phyloP scores from a whole-genome alignment of 2,329 filamentous ascomycete species.

The Trichoderma lentiforme region DNA sequence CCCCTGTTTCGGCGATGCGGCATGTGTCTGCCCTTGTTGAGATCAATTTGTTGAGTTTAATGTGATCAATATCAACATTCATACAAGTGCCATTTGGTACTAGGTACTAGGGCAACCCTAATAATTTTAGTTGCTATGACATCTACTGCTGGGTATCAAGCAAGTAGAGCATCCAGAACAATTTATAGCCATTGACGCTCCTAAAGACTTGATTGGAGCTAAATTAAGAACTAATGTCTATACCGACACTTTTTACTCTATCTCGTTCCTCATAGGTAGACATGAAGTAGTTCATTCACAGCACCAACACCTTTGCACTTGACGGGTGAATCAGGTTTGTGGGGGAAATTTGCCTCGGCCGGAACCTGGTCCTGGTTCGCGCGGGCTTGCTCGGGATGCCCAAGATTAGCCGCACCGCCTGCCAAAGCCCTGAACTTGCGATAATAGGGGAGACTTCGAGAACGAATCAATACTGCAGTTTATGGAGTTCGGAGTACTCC shows the following conservation, averaged over 20 bases:
- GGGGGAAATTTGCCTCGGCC: slow-evolving; percentile 12
- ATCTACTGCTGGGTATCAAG: background rate
- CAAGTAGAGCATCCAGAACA: background rate
- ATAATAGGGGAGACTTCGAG: background rate
- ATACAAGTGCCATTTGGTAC: background rate
- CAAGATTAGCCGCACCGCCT: background rate
- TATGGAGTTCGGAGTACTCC: slow-evolving; percentile 1
- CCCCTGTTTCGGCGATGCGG: background rate
- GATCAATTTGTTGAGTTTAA: background rate
- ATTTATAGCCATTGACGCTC: background rate
- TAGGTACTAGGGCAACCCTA: background rate
- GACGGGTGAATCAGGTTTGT: slow-evolving; percentile 9
- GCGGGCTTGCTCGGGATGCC: background rate
- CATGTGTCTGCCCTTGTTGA: background rate
- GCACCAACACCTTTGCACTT: background rate
- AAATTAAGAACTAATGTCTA: background rate
- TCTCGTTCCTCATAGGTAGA: background rate
- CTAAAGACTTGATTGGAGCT: background rate
- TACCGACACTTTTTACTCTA: background rate
- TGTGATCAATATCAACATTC: background rate
- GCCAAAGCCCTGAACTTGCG: background rate
- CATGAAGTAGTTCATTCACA: background rate
- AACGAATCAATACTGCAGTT: background rate
- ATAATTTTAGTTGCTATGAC: background rate
- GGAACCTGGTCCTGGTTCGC: background rate